phyloP scores from a whole-genome alignment of 2,329 filamentous ascomycete species.

The Pseudogymnoascus sp. region DNA sequence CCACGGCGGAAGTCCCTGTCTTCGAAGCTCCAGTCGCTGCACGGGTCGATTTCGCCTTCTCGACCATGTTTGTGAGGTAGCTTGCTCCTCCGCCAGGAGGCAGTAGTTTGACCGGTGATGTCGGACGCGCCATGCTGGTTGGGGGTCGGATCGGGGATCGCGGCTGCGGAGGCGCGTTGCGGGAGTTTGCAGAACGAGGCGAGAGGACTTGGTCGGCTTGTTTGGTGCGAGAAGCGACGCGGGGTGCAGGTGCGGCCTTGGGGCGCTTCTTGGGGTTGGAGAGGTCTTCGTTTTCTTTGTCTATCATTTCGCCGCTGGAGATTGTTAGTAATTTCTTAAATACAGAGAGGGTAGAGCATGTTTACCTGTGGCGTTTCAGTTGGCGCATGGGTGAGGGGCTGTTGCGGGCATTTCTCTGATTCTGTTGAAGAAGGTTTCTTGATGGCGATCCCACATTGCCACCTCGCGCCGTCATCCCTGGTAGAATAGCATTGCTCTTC shows the following conservation, averaged over 20 bases:
- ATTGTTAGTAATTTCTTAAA: constrained; percentile 19
- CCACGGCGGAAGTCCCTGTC: constrained; percentile 15
- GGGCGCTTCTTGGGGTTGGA: constrained; percentile 63
- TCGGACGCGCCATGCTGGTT: constrained; percentile 48
- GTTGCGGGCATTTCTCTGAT: constrained; percentile 18
- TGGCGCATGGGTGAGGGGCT: constrained; percentile 26
- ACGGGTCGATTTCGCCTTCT: constrained; percentile 50
- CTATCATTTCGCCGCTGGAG: constrained; percentile 53
- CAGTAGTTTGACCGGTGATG: constrained; percentile 51
- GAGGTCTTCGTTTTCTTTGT: constrained; percentile 67
- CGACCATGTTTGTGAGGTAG: constrained; percentile 48
- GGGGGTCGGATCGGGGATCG: constrained; percentile 23
- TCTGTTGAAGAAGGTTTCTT: constrained; percentile 22
- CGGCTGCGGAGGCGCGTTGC: constrained; percentile 30
- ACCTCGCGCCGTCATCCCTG: constrained; percentile 5
- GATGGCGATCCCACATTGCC: constrained; percentile 18
- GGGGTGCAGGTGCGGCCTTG: constrained; percentile 28
- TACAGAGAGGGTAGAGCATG: constrained; percentile 18
- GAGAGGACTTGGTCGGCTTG: constrained; percentile 59
- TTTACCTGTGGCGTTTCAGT: constrained; percentile 46
- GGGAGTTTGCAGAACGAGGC: constrained; percentile 73
- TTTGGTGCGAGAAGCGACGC: constrained; percentile 35
- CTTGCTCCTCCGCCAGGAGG: constrained; percentile 33
- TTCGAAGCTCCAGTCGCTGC: constrained; percentile 30
- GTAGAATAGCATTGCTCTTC: constrained; percentile 13